Percentiles rank a stretch among this genome's conserved stretches.
These are phyloP conservation scores for Sonneratia caseolaris DNA, from an alignment of 345 rosid genomes.

Conservation along the genomic window DNA sequence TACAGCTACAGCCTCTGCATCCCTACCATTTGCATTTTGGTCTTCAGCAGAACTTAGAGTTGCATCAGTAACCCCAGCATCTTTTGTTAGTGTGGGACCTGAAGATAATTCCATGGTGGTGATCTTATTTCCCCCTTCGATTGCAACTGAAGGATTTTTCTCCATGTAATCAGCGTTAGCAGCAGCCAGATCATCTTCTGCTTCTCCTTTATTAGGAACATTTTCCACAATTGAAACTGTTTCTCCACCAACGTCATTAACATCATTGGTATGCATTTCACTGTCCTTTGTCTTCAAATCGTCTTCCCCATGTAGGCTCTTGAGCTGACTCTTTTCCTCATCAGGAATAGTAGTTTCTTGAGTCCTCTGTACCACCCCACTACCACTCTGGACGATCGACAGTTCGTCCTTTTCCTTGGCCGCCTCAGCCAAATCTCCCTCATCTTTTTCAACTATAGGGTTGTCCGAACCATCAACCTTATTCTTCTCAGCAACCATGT, in stretches of 20 bases:
- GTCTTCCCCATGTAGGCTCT: constrained; percentile 14
- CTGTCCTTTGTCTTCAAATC: constrained; percentile 16
- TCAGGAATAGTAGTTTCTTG: constrained; percentile 6
- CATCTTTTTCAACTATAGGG: neutral
- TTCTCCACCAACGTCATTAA: constrained; percentile 11
- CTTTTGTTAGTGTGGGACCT: neutral
- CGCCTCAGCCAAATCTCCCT: neutral
- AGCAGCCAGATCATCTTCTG: neutral
- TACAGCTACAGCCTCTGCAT: neutral
- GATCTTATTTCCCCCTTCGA: constrained; percentile 10
- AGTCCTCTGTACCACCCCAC: neutral
- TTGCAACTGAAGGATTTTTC: constrained; percentile 3
- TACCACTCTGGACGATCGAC: neutral
- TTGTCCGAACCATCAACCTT: neutral
- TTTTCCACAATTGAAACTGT: constrained; percentile 25
- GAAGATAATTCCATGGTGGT: neutral
- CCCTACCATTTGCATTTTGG: neutral
- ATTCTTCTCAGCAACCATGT: neutral
- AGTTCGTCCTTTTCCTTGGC: neutral
- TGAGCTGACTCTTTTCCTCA: neutral
- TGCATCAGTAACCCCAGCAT: constrained; percentile 6
- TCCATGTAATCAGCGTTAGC: constrained; percentile 1
- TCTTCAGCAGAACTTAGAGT: neutral
- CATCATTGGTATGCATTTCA: constrained; percentile 7
- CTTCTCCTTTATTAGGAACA: constrained; percentile 10